Evolutionary conservation across 2,329 filamentous ascomycete species (phyloP).

Genomic region (Trichoderma atroviride): DNA sequence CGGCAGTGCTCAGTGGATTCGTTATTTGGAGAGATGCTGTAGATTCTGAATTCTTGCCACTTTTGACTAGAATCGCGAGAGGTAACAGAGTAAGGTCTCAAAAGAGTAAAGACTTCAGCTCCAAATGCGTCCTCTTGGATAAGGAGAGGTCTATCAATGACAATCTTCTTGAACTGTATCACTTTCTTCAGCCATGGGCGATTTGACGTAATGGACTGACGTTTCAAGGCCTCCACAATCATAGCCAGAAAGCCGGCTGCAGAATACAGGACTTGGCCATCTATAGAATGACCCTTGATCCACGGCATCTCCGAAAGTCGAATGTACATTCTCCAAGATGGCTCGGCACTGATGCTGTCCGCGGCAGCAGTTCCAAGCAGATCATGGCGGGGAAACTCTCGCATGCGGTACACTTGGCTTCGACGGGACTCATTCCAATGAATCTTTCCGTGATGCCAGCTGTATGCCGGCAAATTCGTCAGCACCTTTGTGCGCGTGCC

Average conservation of each 20-base stretch:
- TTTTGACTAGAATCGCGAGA: constrained; percentile 19
- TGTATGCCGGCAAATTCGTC: constrained; percentile 33
- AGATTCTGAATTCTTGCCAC: constrained; percentile 27
- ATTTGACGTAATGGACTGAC: constrained; percentile 18
- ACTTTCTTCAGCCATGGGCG: constrained; percentile 19
- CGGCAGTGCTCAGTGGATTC: constrained; percentile 27
- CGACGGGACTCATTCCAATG: constrained; percentile 32
- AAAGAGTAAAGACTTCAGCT: constrained; percentile 25
- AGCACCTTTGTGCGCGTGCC: constrained; percentile 23
- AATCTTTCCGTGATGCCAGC: constrained; percentile 30
- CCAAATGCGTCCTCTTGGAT: constrained; percentile 27
- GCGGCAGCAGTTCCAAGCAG: constrained; percentile 34
- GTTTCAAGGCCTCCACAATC: constrained; percentile 39
- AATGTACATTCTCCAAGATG: constrained; percentile 40
- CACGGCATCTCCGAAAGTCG: constrained; percentile 36
- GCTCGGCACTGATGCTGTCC: constrained; percentile 32
- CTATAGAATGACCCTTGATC: constrained; percentile 39
- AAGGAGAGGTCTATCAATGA: constrained; percentile 24
- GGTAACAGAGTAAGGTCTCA: constrained; percentile 20
- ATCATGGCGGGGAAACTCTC: constrained; percentile 33
- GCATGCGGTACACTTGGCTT: constrained; percentile 34
- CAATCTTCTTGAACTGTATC: constrained; percentile 23
- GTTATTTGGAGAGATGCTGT: constrained; percentile 22
- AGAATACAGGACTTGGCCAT: constrained; percentile 38
- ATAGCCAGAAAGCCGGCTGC: constrained; percentile 40